Evolutionary conservation across 2,329 filamentous ascomycete species (phyloP), one percentile per base, ranked within the genome.

Genomic region (Epichloe brachyelytri): DNA sequence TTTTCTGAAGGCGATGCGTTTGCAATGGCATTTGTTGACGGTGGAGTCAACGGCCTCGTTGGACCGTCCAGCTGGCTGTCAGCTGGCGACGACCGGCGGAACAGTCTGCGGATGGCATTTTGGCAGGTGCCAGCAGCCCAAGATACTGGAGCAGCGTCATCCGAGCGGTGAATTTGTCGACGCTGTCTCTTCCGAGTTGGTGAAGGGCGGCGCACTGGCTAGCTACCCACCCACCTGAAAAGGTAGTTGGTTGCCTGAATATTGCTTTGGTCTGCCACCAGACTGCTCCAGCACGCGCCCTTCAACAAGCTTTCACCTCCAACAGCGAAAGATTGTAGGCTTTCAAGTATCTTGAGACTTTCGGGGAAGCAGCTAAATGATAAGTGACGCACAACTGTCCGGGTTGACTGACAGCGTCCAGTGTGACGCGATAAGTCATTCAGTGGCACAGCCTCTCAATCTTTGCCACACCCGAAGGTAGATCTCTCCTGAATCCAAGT

Each of bases 111-210:
- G 17, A 68, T 50, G 36, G 59, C 62, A 51, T 58, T 58, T 58
- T 64, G 57, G 62, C 62, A 49, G 59, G 58, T 54, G 59, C 62
- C 56, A 65, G 57, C 56, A 65, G 57, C 43, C 62, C 56, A 8
- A 64, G 49, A 45, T 59, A 61, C 54, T 63, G 65, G 48, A 63
- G 49, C 44, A 62, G 57, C 41, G 60, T 52, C 57, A 65, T 64
- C 15, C 8, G 30, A 30, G 30, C 30, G 30, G 30, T 30, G 30
- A 4, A 30, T 30, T 30, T 47, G 49, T 43, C 40, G 19, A 20
- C 40, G 26, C 19, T 43, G 19, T 43, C 40, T 20, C 5, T 12
- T 8, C 17, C 30, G 30, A 30, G 30, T 10, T 30, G 30, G 30
- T 30, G 8, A 30, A 30, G 8, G 30, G 10, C 30, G 30, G 10